These are phyloP conservation scores for Tricholoma sp. DNA, from an alignment of 768 basidiomycete species.

Conservation along the genomic window DNA sequence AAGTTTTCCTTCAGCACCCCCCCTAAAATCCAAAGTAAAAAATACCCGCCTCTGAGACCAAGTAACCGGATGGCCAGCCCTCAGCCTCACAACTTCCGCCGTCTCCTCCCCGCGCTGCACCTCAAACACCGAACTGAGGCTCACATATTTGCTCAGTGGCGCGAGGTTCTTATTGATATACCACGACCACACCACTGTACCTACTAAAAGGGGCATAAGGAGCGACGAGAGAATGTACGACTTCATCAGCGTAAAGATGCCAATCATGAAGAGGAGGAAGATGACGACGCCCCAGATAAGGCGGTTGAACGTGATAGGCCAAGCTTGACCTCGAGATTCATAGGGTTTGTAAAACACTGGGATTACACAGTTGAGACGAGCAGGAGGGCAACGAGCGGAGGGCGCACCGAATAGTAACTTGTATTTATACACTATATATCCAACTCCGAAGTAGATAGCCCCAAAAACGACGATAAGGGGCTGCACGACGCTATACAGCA, in stretches of 20 bases:
- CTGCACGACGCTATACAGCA: constrained; percentile 94
- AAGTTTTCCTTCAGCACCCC: background rate
- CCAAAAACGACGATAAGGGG: constrained; percentile 95
- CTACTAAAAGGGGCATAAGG: constrained; percentile 70
- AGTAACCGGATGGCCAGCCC: constrained; percentile 81
- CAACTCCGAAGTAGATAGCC: constrained; percentile 93
- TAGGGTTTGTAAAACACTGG: constrained; percentile 98
- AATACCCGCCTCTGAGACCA: constrained; percentile 75
- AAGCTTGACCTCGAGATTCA: constrained; percentile 95
- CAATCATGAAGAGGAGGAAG: constrained; percentile 95
- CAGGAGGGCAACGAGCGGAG: background rate
- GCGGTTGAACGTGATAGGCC: constrained; percentile 92
- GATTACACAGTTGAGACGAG: background rate
- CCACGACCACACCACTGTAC: constrained; percentile 79
- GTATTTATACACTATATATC: constrained; percentile 97
- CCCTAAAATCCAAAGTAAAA: background rate
- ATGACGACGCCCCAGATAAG: constrained; percentile 90
- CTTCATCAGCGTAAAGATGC: constrained; percentile 71
- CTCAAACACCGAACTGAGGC: constrained; percentile 81
- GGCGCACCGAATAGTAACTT: constrained; percentile 86
- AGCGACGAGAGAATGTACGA: constrained; percentile 47
- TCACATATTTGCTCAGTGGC: constrained; percentile 77
- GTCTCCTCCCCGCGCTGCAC: constrained; percentile 88
- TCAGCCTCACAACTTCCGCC: constrained; percentile 67
- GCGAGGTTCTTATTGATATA: constrained; percentile 61